Evolutionary conservation across 2,329 filamentous ascomycete genomes (phyloP), one percentile per base, ranked within the genome.

Genomic region (Hyphodiscus sp.): DNA sequence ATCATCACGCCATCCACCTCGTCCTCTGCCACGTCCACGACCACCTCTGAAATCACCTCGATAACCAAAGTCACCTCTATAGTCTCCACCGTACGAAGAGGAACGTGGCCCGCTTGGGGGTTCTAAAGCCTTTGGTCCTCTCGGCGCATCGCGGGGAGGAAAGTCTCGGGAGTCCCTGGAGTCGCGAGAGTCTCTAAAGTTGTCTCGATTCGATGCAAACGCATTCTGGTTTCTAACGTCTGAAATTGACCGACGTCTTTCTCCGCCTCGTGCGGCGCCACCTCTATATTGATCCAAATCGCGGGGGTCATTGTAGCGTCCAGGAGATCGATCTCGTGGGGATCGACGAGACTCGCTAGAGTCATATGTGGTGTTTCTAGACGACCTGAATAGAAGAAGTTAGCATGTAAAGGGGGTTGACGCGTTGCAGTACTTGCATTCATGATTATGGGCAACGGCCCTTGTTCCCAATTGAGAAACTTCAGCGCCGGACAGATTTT

Each of bases 101-200:
- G 85, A 85, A 53, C 87, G 79, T 15, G 83, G 85, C 29, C 83
- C 83, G 58, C 78, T 81, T 29, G 81, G 73, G 56, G 92, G 58
- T 53, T 67, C 88, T 53, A 91, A 74, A 3, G 87, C 89, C 69
- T 91, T 90, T 11, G 91, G 90, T 0, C 88, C 91, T 52, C 90
- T 80, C 2, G 91, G 91, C 1, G 88, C 85, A 58, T 95, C 89
- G 60, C 86, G 79, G 13, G 78, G 76, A 68, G 67, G 78, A 59
- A 61, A 66, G 41, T 68, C 66, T 58, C 65, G 51, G 23, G 59
- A 56, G 41, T 68, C 66, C 57, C 65, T 51, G 23, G 59, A 56
- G 30, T 68, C 67, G 51, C 64, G 61, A 43, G 77, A 67, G 62
- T 83, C 80, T 51, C 77, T 75, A 58, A 83, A 83, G 13, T 65